Evolutionary conservation across 805 yeast genomes (phyloP).

Genomic region (Candida golubevii): DNA sequence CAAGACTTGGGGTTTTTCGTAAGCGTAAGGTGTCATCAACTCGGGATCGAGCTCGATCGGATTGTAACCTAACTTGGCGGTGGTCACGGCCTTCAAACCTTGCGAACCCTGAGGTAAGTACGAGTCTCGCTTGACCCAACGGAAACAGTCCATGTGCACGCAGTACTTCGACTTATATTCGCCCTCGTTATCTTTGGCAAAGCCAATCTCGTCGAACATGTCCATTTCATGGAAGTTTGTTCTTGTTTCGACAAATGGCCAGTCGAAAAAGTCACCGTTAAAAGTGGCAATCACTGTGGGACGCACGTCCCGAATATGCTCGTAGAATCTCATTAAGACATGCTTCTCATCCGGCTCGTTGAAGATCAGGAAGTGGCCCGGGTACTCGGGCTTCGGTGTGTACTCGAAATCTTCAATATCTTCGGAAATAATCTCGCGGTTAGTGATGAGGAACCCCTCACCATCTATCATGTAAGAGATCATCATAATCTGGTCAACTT

Average conservation of each 20-base stretch:
- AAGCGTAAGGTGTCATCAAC: slow-evolving; percentile 96
- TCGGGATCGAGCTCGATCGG: slow-evolving; percentile 98
- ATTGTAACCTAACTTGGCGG: slow-evolving; percentile 90
- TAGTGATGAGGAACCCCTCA: slow-evolving; percentile 89
- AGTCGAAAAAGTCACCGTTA: slow-evolving; percentile 98
- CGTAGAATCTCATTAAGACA: slow-evolving; percentile 72
- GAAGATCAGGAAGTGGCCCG: slow-evolving; percentile 83
- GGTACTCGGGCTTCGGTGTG: slow-evolving; percentile 95
- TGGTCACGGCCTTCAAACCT: slow-evolving; percentile 96
- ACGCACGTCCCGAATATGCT: slow-evolving; percentile 78
- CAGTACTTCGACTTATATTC: slow-evolving; percentile 92
- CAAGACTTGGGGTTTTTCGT: slow-evolving; percentile 83
- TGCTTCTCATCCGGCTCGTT: slow-evolving; percentile 85
- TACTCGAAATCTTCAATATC: slow-evolving; percentile 97
- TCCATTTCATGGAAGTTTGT: slow-evolving; percentile 78
- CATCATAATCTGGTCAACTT: slow-evolving; percentile 95
- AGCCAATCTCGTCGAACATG: slow-evolving; percentile 92
- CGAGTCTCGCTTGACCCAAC: slow-evolving; percentile 98
- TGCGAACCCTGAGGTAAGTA: slow-evolving; percentile 98
- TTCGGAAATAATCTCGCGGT: slow-evolving; percentile 87
- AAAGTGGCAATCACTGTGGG: slow-evolving; percentile 98
- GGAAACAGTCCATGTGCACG: slow-evolving; percentile 93
- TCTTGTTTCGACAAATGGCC: slow-evolving; percentile 96
- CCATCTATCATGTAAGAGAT: slow-evolving; percentile 99
- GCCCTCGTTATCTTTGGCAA: slow-evolving; percentile 81